Evolutionary conservation across 768 basidiomycete genomes (phyloP), one percentile per base, ranked within the genome.

Genomic region (Hygrophoropsis aurantiaca): DNA sequence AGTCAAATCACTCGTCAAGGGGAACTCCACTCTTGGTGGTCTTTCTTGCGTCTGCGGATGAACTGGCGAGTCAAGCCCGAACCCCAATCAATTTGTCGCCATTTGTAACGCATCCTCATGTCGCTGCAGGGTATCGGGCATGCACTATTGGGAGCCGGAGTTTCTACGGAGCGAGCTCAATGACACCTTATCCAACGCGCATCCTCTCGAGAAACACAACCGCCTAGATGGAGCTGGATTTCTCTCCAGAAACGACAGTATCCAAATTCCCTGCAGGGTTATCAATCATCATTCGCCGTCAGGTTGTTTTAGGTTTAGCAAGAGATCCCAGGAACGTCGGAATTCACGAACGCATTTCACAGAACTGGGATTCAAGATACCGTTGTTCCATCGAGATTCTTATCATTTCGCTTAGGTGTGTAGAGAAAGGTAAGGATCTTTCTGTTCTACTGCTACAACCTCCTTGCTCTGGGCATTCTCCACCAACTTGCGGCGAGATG

Each of bases 151-250:
- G 46, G 38, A 26, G 26, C 34, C 36, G 20, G 34, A 23, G 19
- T 50, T 46, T 53, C 58, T 55, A 50, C 48, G 42, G 49, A 41
- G 51, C 50, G 49, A 24, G n/a, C 41, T 38, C n/a, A 25, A n/a
- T 16, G 19, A 41, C 32, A 30, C 37, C 38, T 23, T 15, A 7
- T n/a, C 35, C 27, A 30, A 7, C 27, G 27, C 13, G 7, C 49
- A 45, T 50, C 50, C 51, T 37, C 39, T 32, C 45, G 46, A 26
- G 37, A 26, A 44, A 42, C 43, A 42, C 52, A 27, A n/a, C 52
- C 52, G 26, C 27, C 5, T 7, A 6, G 27, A 13, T 13, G 27
- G 7, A 6, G 13, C 27, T 30, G 27, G 27, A 30, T 30, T 30
- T 30, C 27, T 30, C 7, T 30, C 27, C 7, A 30, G 45, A 40